These are phyloP conservation scores for Phlegmacium glaucopus DNA, from an alignment of 768 basidiomycete genomes.

Conservation along the genomic window DNA sequence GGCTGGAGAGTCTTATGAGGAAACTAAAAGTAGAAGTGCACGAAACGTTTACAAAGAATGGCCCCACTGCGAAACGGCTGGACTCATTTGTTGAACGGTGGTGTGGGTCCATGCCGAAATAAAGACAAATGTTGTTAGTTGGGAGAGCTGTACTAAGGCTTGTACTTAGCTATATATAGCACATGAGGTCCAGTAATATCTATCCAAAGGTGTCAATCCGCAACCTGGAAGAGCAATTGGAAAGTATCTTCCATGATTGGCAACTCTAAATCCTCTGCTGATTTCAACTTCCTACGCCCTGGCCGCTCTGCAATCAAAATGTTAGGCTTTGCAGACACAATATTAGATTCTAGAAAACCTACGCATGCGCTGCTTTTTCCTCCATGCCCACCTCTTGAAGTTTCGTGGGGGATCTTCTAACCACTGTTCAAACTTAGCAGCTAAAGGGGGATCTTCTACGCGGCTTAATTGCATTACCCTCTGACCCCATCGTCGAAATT, in stretches of 20 bases:
- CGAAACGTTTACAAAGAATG: slow-evolving; percentile 6
- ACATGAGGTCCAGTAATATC: no score
- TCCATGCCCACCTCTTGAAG: slow-evolving; percentile 40
- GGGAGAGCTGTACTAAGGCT: no score
- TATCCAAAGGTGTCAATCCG: no score
- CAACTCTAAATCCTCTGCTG: no score
- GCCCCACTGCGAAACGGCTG: slow-evolving; percentile 8
- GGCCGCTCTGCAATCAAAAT: no score
- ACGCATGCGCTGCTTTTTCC: slow-evolving; percentile 35
- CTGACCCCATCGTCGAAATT: slow-evolving; percentile 34
- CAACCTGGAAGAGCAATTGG: no score
- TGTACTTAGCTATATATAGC: no score
- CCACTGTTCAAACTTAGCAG: slow-evolving; percentile 31
- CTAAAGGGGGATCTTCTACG: slow-evolving; percentile 26
- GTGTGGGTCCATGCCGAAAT: background rate
- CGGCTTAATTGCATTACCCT: slow-evolving; percentile 26
- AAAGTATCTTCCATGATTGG: no score
- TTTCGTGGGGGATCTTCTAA: slow-evolving; percentile 27
- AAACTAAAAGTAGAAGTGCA: slow-evolving; percentile 14
- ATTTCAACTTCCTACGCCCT: no score
- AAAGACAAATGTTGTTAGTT: no score
- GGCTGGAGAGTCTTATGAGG: slow-evolving; percentile 13
- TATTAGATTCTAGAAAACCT: slow-evolving; percentile 6
- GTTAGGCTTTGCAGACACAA: no score
- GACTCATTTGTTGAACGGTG: slow-evolving; percentile 14